Evolutionary conservation across 371 early-diverging fungal genomes (phyloP).

Genomic region (Mucor sp.): DNA sequence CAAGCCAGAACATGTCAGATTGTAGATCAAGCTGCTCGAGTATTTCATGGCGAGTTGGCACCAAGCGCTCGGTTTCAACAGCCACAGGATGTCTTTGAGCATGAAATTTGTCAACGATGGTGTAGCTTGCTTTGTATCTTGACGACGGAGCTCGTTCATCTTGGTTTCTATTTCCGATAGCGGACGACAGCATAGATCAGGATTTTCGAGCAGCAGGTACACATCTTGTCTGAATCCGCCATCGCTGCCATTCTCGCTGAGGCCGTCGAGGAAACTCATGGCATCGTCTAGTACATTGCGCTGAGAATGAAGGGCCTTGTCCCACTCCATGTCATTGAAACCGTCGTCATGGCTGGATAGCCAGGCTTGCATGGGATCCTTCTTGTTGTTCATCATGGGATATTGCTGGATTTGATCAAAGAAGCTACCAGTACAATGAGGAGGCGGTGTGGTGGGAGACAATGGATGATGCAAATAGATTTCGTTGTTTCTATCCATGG

Average conservation of each 20-base stretch:
- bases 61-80: slow-evolving; percentile 13
- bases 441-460: slow-evolving; percentile 17
- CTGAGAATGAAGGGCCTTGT: slow-evolving; percentile 6
- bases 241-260: slow-evolving; percentile 22
- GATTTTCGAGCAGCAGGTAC: slow-evolving; percentile 24
- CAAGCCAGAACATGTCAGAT: slow-evolving; percentile 30
- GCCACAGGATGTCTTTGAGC: background rate
- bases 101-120: background rate
- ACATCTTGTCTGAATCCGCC: slow-evolving; percentile 26
- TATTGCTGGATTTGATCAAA: slow-evolving; percentile 5
- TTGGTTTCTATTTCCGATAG: slow-evolving; percentile 27
- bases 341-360: background rate
- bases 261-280: slow-evolving; percentile 29
- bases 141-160: slow-evolving; percentile 29
- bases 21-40: slow-evolving; percentile 6
- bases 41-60: slow-evolving; percentile 13
- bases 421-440: background rate
- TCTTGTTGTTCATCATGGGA: background rate
- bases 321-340: background rate
- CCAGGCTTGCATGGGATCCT: slow-evolving; percentile 15
- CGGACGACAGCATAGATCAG: slow-evolving; percentile 25
- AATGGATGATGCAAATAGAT: slow-evolving; percentile 22
- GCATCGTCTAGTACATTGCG: slow-evolving; percentile 39
- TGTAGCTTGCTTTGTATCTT: background rate
- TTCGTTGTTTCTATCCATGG: slow-evolving; percentile 4